Base-by-base conservation (phyloP, 2,329 filamentous ascomycete species). In the Pseudocercospora eumusae region DNA sequence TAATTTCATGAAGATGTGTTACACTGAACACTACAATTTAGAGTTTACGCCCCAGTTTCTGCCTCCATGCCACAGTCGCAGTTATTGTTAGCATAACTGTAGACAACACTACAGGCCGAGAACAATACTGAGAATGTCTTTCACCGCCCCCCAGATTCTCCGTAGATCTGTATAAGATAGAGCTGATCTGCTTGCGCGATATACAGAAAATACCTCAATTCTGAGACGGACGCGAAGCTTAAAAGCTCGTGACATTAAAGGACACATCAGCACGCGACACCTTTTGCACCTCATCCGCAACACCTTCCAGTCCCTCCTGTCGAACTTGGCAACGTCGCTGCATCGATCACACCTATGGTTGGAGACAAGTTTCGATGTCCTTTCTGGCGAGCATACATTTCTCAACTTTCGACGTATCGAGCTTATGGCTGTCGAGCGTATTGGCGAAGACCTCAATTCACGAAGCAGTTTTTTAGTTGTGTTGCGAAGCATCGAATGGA, bases 1-100 rank as follows among this genome's bases (percentile, higher is more conserved):
- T 91, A 1, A 80, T 96, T 5, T 64, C 67, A 23, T 69, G 36
- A 65, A 55, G 11, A 40, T 42, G 36, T 40, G 36, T 40, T 40
- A 15, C 36, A 18, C 36, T 40, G 15, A 40, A 40, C 15, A 40
- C 36, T 7, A 40, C 6, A 40, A 40, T 40, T 40, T 40, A 47
- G 44, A 47, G 20, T 21, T 47, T 25, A 25, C 44, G n/a, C 44
- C 20, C 20, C 20, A 47, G 44, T 21, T 10, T 23, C 44, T 47
- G 36, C 13, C 33, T n/a, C 33, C 33, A 36, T 36, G 33, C 36
- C 36, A 40, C 36, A 40, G 5, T 40, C 36, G 36, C 36, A 40
- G 15, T 40, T 40, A 15, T 2, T 40, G 5, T 40, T 15, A 40
- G 36, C 36, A n/a, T 18, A 40, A 18, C 18, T 18, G 15, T 40